Evolutionary conservation across 441 rosid species (phyloP), one percentile per base, ranked within the genome.

Genomic region (Aleurites moluccanus): DNA sequence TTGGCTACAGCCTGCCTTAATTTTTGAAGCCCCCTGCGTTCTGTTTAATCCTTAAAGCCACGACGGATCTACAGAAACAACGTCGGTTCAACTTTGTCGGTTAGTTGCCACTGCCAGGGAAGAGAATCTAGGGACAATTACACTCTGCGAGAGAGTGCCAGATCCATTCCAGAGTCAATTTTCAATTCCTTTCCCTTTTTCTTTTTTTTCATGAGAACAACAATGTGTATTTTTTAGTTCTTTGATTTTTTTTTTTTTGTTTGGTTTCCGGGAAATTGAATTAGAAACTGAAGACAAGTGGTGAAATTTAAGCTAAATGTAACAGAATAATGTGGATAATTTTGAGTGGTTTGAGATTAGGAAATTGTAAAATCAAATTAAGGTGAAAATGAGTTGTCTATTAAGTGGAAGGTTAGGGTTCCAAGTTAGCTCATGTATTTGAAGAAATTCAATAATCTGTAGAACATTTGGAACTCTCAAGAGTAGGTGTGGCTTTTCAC

Each of bases 81-180:
- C 59, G 40, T 50, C 60, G 20, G 42, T 68, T 50, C 40, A 6
- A 50, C 4, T 28, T 18, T 30, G 15, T 5, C 55, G n/a, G 8
- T 40, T 66, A 11, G 4, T 38, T 4, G n/a, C 8, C 27, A 6
- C 38, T 35, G 38, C 7, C 38, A 35, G 38, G 38, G 38, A 35
- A 35, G 10, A 10, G 47, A 11, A 57, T 33, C 15, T 27, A 4
- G 15, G 38, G 20, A 13, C 38, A 28, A 35, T 20, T 35, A 27
- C 38, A n/a, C 3, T 42, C 6, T 35, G 21, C 23, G 16, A 50
- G 76, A 63, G 5, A 35, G 38, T 35, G 38, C 7, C 6, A 35
- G 38, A 35, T 35, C 38, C 38, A 35, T 35, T 73, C 69, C 75
- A 62, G 50, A 38, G 66, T 59, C 66, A 55, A 42, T 25, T 71